phyloP scores from a whole-genome alignment of 2,329 filamentous ascomycete genomes.

The Moelleriella libera region DNA sequence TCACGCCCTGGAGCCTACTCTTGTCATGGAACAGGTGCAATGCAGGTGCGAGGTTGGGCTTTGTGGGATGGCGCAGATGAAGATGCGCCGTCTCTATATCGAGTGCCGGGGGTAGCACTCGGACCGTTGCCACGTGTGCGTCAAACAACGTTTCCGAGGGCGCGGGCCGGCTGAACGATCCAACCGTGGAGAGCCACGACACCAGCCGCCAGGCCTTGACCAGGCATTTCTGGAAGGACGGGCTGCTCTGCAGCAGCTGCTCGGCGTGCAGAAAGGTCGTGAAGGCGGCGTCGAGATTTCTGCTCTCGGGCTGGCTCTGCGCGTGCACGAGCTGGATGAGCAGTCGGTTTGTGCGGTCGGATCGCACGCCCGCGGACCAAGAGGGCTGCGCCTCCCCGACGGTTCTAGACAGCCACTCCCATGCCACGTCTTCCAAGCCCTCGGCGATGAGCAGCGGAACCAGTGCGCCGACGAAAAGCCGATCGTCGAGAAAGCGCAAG shows the following conservation, averaged over 20 bases:
- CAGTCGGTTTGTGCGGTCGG: slow-evolving; percentile 16
- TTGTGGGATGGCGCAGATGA: slow-evolving; percentile 37
- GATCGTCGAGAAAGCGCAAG: slow-evolving; percentile 28
- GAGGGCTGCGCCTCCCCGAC: slow-evolving; percentile 13
- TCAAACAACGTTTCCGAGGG: slow-evolving; percentile 37
- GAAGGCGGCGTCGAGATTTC: slow-evolving; percentile 35
- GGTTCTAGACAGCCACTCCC: slow-evolving; percentile 36
- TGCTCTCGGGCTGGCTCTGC: slow-evolving; percentile 21
- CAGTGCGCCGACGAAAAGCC: slow-evolving; percentile 23
- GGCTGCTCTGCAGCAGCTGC: slow-evolving; percentile 21
- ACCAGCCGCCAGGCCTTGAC: slow-evolving; percentile 30
- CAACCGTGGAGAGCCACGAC: slow-evolving; percentile 37
- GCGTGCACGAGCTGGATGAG: slow-evolving; percentile 28
- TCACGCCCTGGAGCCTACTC: slow-evolving; percentile 14
- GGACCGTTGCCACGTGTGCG: slow-evolving; percentile 32
- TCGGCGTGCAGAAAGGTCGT: slow-evolving; percentile 31
- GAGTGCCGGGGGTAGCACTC: slow-evolving; percentile 20
- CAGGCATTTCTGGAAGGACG: slow-evolving; percentile 21
- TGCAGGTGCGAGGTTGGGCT: slow-evolving; percentile 31
- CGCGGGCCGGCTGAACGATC: slow-evolving; percentile 27
- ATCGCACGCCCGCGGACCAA: slow-evolving; percentile 9
- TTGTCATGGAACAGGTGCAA: slow-evolving; percentile 28
- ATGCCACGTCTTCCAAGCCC: slow-evolving; percentile 33
- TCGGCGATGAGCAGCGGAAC: slow-evolving; percentile 38
- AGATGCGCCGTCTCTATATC: slow-evolving; percentile 37